Conservation (phyloP, 2,329 filamentous ascomycete genomes). For the Fusarium avenaceum region DNA sequence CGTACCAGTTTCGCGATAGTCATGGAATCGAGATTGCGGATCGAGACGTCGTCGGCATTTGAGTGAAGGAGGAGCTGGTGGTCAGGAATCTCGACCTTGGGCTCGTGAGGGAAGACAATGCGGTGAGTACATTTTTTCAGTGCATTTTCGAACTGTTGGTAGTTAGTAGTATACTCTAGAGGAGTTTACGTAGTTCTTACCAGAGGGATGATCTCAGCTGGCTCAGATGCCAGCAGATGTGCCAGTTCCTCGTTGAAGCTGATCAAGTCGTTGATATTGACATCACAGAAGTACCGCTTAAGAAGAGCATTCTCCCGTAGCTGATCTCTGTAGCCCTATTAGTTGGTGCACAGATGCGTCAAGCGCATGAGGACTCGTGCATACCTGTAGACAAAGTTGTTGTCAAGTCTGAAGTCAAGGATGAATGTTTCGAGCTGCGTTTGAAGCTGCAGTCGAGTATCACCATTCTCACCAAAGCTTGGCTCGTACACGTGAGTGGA, state of each 20-base stretch:
- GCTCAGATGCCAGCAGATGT: slow-evolving; percentile 88
- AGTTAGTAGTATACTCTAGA: slow-evolving; percentile 12
- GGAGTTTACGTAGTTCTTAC: slow-evolving; percentile 63
- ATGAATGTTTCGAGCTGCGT: slow-evolving; percentile 89
- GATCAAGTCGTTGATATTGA: slow-evolving; percentile 95
- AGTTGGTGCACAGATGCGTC: slow-evolving; percentile 25
- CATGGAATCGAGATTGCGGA: slow-evolving; percentile 91
- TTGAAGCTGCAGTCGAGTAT: slow-evolving; percentile 80
- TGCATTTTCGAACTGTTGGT: slow-evolving; percentile 84
- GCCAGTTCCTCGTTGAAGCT: slow-evolving; percentile 96
- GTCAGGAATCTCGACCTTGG: slow-evolving; percentile 79
- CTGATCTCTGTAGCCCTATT: slow-evolving; percentile 77
- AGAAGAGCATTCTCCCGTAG: slow-evolving; percentile 93
- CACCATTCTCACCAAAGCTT: slow-evolving; percentile 73
- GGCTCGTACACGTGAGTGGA: slow-evolving; percentile 84
- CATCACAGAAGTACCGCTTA: slow-evolving; percentile 95
- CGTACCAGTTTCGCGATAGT: slow-evolving; percentile 95
- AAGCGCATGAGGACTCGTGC: slow-evolving; percentile 30
- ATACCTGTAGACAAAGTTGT: slow-evolving; percentile 93
- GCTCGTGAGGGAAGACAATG: slow-evolving; percentile 86
- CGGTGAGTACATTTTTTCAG: slow-evolving; percentile 91
- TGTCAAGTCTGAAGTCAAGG: slow-evolving; percentile 92
- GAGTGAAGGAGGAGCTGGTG: slow-evolving; percentile 97
- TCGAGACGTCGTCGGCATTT: slow-evolving; percentile 88
- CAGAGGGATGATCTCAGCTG: slow-evolving; percentile 90